Percentiles rank a stretch among this genome's conserved stretches.
Conservation (phyloP, 345 rosid species). For the Kandelia obovata region DNA sequence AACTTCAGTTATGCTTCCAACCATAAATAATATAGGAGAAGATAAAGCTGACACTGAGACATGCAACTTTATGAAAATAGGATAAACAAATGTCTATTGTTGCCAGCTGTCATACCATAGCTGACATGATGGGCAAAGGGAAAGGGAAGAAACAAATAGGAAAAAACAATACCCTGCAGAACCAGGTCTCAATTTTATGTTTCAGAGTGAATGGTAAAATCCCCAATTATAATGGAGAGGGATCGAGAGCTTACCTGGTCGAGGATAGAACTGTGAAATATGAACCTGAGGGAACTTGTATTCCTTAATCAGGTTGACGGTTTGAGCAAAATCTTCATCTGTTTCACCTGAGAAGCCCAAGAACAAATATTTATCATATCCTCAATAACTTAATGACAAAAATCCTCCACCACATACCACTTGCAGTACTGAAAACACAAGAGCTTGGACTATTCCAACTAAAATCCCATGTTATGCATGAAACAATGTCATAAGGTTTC, state of each 20-base stretch:
- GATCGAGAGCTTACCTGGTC: conserved; percentile 56
- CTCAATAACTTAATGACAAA: not conserved
- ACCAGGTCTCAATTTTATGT: too few species aligned
- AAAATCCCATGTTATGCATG: too few species aligned
- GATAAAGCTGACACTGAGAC: too few species aligned
- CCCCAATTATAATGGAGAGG: not conserved
- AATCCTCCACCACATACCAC: conserved; percentile 5
- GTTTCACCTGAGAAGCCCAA: conserved; percentile 65
- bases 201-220: too few species aligned
- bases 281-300: conserved; percentile 91
- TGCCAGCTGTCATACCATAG: too few species aligned
- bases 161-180: not conserved
- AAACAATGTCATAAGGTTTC: not conserved
- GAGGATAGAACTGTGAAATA: conserved; percentile 95
- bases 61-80: too few species aligned
- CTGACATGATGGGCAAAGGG: too few species aligned
- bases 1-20: too few species aligned
- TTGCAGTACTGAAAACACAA: not conserved
- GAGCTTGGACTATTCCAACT: not conserved
- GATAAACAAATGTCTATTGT: too few species aligned
- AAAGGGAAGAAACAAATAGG: not conserved
- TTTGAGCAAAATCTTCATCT: conserved; percentile 79
- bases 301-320: conserved; percentile 62
- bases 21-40: too few species aligned
- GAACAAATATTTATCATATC: conserved; percentile 1